Base-by-base conservation (phyloP, 2,329 filamentous ascomycete species). In the Dactylella cylindrospora region DNA sequence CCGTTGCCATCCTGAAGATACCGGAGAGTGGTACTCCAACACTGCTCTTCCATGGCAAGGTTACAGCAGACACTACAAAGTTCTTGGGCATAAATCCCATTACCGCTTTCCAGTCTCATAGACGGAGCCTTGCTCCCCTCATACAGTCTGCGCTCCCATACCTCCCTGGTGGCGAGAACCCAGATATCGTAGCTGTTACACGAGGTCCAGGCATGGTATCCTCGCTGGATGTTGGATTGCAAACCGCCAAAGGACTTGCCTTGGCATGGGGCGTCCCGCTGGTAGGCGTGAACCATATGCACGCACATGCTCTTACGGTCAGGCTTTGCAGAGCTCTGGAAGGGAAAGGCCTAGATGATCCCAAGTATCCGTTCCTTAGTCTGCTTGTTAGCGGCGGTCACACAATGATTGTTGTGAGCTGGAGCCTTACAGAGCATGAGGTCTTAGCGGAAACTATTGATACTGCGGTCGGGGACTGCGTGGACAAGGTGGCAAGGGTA, bases 221-320 rank as follows among this genome's bases (percentile, higher is more conserved):
- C 3, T 89, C 88, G 68, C 78, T 98, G 23, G 79, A 83, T 15
- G 83, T 85, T 12, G 93, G 93, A 0, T 72, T 97, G 8, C 84
- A 89, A 70, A 84, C 84, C 17, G 93, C 89, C 13, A 97, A 97
- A 73, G 93, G 90, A 0, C 78, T 97, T 15, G 83, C 90, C 0
- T 77, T 87, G 15, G 90, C 88, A 29, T 95, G 88, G 88, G 79
- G 83, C 66, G 79, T 90, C 29, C 90, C 91, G 2, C 76, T 97
- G 25, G 72, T 97, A 1, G 93, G 84, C 0, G 87, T 96, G 0
- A 87, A 98, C 72, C 93, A 98, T 73, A 97, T 98, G 93, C 90
- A 96, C 72, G 93, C 90, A 8, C 93, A 98, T 73, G 86, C 93
- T 13, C 75, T 98, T 65, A 97, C 93, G 13, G 87, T 91, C 12